These are phyloP conservation scores for Periglandula ipomoeae DNA, from an alignment of 2,329 filamentous ascomycete genomes.

Conservation along the genomic window DNA sequence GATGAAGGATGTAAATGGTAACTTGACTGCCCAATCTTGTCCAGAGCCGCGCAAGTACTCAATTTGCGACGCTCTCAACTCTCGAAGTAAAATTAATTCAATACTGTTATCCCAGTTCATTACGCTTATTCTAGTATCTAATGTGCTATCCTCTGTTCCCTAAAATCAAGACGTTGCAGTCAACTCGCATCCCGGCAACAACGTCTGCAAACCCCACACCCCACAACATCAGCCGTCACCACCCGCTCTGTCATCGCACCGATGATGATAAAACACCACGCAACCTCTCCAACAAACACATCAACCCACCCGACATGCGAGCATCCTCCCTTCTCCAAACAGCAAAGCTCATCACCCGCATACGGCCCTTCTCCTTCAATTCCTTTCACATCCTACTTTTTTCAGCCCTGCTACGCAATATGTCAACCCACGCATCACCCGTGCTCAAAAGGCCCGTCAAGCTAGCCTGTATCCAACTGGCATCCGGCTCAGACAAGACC, in stretches of 20 bases:
- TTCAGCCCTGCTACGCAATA: neutral
- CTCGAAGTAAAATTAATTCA: too few relatives aligned
- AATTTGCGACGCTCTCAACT: too few relatives aligned
- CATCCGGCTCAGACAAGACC: slow-evolving; percentile 72
- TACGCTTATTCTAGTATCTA: too few relatives aligned
- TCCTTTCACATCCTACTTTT: neutral
- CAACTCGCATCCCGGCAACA: too few relatives aligned
- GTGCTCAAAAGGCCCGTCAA: slow-evolving; percentile 70
- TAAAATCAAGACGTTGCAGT: too few relatives aligned
- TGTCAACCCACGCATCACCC: slow-evolving; percentile 9
- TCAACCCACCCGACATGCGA: slow-evolving; percentile 4
- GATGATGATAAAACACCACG: neutral
- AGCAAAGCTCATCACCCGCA: slow-evolving; percentile 1
- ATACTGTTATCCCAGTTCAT: too few relatives aligned
- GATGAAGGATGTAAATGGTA: too few relatives aligned
- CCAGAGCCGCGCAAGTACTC: too few relatives aligned
- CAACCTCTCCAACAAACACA: neutral
- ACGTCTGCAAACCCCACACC: too few relatives aligned
- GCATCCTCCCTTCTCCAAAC: neutral
- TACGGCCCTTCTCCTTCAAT: slow-evolving; percentile 10
- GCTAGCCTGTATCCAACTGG: slow-evolving; percentile 73
- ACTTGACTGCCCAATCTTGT: too few relatives aligned
- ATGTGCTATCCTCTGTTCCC: too few relatives aligned
- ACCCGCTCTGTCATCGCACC: neutral
- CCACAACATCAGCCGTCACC: neutral